Conservation (phyloP, 1,284 basidiomycete genomes). For the Fomitopsis pinicola region DNA sequence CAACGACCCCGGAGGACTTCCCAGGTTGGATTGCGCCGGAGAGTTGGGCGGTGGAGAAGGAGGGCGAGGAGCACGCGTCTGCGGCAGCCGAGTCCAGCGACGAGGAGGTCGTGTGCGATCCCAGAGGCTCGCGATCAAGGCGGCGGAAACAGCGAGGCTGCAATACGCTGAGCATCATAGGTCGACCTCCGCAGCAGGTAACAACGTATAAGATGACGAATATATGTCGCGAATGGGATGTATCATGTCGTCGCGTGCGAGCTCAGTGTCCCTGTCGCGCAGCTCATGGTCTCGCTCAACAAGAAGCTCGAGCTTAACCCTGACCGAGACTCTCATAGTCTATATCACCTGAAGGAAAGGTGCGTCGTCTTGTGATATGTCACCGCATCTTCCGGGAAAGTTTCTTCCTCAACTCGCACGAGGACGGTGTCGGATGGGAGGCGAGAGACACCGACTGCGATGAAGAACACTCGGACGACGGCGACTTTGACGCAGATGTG, state of each 20-base stretch:
- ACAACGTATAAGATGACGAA: constrained; percentile 53
- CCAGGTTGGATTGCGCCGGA: constrained; percentile 52
- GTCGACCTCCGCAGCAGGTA: constrained; percentile 9
- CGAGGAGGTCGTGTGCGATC: constrained; percentile 27
- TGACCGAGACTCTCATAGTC: constrained; percentile 58
- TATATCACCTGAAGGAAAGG: constrained; percentile 87
- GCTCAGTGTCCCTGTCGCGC: constrained; percentile 64
- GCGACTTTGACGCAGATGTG: too few species aligned
- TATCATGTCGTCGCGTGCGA: constrained; percentile 71
- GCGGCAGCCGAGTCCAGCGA: constrained; percentile 41
- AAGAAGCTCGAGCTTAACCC: constrained; percentile 49
- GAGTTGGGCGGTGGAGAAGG: constrained; percentile 55
- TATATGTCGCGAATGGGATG: constrained; percentile 75
- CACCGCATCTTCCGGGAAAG: background rate
- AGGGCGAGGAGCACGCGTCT: constrained; percentile 33
- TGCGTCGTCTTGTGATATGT: constrained; percentile 30
- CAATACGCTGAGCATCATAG: constrained; percentile 17
- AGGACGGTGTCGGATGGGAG: too few species aligned
- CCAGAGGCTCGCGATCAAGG: constrained; percentile 7
- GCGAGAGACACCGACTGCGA: too few species aligned
- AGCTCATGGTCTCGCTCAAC: constrained; percentile 63
- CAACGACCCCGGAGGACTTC: constrained; percentile 31
- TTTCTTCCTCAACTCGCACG: too few species aligned
- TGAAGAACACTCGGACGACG: too few species aligned
- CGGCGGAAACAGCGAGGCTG: constrained; percentile 14